Evolutionary conservation across 306 rosid species (phyloP).

Genomic region (Dryas drummondii): DNA sequence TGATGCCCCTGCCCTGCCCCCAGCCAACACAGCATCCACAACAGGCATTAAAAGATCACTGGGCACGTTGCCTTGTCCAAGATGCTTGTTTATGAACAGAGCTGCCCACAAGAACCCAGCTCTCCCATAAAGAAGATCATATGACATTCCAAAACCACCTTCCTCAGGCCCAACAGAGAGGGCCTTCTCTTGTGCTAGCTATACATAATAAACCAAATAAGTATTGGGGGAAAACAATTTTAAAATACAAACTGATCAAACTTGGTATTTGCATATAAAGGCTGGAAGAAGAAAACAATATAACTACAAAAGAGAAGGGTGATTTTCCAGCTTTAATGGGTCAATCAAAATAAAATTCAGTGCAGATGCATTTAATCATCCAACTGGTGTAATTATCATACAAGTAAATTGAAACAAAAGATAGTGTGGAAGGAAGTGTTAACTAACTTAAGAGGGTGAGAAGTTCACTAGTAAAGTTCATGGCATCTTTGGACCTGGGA

Average conservation of each 20-base stretch:
- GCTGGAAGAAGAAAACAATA: neutral
- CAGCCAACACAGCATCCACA: slow-evolving; percentile 73
- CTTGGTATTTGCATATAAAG: neutral
- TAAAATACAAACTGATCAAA: too few relatives aligned
- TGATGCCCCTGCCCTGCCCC: slow-evolving; percentile 89
- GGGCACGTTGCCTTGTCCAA: slow-evolving; percentile 58
- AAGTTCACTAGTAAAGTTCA: neutral
- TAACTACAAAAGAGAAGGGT: neutral
- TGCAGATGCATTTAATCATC: neutral
- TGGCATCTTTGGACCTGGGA: neutral
- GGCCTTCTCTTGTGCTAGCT: slow-evolving; percentile 80
- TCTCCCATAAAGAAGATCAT: slow-evolving; percentile 83
- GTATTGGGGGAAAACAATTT: neutral
- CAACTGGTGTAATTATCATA: neutral
- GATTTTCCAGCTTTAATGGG: neutral
- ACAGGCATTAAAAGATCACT: slow-evolving; percentile 55
- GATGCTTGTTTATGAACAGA: slow-evolving; percentile 60
- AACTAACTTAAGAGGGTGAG: neutral
- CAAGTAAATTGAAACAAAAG: neutral
- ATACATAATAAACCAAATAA: slow-evolving; percentile 3
- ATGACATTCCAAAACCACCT: slow-evolving; percentile 99
- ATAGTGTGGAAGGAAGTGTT: neutral
- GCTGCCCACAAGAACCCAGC: slow-evolving; percentile 90
- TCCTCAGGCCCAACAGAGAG: slow-evolving; percentile 88
- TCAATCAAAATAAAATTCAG: neutral